Conservation (phyloP, 2,329 filamentous ascomycete species). For the Diaporthe vaccinii region DNA sequence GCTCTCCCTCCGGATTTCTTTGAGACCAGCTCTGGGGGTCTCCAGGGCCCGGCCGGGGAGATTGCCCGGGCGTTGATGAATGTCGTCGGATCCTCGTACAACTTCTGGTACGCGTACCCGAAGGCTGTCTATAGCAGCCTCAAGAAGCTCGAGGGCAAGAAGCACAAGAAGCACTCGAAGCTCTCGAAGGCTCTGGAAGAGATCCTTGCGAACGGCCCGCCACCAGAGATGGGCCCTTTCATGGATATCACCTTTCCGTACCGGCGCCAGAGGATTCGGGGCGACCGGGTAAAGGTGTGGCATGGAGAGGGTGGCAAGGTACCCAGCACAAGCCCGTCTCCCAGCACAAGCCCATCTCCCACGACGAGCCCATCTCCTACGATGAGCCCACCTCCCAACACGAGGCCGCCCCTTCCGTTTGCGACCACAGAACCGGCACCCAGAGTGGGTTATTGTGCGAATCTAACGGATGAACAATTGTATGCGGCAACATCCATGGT, state of each 20-base stretch:
- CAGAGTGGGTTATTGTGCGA: not conserved
- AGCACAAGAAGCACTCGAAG: not conserved
- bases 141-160: not conserved
- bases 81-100: not conserved
- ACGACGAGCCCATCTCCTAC: too few relatives aligned
- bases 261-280: not conserved
- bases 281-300: not conserved
- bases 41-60: not conserved
- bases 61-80: not conserved
- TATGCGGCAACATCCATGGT: too few relatives aligned
- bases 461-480: too few relatives aligned
- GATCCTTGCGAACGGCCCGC: not conserved
- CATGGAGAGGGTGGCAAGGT: not conserved
- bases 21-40: not conserved
- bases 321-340: too few relatives aligned
- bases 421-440: not conserved
- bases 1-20: not conserved
- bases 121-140: not conserved
- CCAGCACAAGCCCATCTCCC: too few relatives aligned
- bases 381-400: too few relatives aligned
- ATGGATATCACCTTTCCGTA: not conserved
- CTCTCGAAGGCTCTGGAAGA: not conserved
- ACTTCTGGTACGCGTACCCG: not conserved
- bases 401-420: too few relatives aligned
- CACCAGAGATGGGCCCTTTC: not conserved